Evolutionary conservation across 2,329 filamentous ascomycete genomes (phyloP).

Genomic region (Trichoderma afroharzianum): DNA sequence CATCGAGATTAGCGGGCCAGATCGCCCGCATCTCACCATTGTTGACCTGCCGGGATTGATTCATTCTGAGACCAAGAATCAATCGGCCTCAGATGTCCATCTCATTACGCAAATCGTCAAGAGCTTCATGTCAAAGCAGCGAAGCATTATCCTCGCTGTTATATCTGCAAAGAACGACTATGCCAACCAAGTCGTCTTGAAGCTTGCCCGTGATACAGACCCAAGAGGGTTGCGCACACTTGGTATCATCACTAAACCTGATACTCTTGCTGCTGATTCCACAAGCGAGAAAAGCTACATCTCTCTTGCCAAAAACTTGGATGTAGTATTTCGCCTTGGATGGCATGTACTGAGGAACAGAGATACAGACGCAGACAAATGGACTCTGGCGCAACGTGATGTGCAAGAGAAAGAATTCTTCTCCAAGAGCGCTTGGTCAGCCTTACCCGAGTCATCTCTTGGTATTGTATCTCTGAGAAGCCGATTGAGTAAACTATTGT

Average conservation of each 20-base stretch:
- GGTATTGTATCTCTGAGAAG: constrained; percentile 47
- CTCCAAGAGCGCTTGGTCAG: constrained; percentile 37
- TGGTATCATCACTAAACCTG: constrained; percentile 57
- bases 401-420: constrained; percentile 43
- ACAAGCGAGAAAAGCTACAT: constrained; percentile 39
- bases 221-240: constrained; percentile 43
- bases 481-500: constrained; percentile 50
- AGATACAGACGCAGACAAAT: constrained; percentile 35
- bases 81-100: constrained; percentile 42
- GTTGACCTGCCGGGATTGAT: constrained; percentile 59
- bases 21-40: constrained; percentile 53
- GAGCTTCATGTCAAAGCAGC: constrained; percentile 52
- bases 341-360: constrained; percentile 53
- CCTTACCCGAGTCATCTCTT: constrained; percentile 33
- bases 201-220: constrained; percentile 35
- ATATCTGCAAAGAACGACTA: constrained; percentile 55
- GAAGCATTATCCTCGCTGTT: constrained; percentile 60
- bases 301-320: constrained; percentile 42
- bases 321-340: constrained; percentile 46
- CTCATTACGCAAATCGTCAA: constrained; percentile 47
- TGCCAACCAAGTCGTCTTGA: constrained; percentile 56
- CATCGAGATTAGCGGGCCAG: constrained; percentile 47
- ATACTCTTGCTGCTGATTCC: constrained; percentile 34
- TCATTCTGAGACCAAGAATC: constrained; percentile 43
- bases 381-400: constrained; percentile 35